Conservation (phyloP, 768 basidiomycete species). For the Boletus sp. region DNA sequence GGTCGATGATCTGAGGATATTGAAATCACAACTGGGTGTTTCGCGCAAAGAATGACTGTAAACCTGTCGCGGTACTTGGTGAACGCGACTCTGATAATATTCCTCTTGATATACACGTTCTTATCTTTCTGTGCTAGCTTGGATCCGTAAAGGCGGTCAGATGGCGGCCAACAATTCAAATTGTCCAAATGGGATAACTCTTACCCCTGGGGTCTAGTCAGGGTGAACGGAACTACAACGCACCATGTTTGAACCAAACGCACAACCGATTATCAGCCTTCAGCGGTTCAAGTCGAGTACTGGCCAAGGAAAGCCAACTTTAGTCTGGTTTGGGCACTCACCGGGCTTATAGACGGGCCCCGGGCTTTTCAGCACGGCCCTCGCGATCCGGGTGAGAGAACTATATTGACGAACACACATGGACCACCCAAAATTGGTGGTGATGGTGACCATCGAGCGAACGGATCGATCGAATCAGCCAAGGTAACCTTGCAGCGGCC, state of each 20-base stretch:
- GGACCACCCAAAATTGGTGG: not conserved
- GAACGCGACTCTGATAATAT: not conserved
- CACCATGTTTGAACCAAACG: not conserved
- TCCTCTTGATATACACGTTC: slow-evolving; percentile 17
- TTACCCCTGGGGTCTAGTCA: not conserved
- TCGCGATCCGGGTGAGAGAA: slow-evolving; percentile 6
- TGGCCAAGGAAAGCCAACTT: not conserved
- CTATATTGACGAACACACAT: not conserved
- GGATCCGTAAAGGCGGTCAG: not conserved
- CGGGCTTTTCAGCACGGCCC: slow-evolving; percentile 1
- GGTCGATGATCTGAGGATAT: slow-evolving; percentile 36
- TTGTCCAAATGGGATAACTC: slow-evolving; percentile 5
- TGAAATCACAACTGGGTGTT: not conserved
- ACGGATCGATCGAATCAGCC: not conserved
- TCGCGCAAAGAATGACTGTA: not conserved
- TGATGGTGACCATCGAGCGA: not conserved
- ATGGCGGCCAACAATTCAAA: slow-evolving; percentile 1
- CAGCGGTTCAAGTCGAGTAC: not conserved
- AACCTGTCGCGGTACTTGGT: not conserved
- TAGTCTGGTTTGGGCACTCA: not conserved
- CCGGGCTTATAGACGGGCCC: not conserved
- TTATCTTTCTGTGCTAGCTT: slow-evolving; percentile 4
- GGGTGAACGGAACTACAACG: not conserved
- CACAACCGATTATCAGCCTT: not conserved
- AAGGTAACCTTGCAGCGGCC: not conserved